Evolutionary conservation across 495 filamentous ascomycete genomes (phyloP).

Genomic region (Echria macrotheca): DNA sequence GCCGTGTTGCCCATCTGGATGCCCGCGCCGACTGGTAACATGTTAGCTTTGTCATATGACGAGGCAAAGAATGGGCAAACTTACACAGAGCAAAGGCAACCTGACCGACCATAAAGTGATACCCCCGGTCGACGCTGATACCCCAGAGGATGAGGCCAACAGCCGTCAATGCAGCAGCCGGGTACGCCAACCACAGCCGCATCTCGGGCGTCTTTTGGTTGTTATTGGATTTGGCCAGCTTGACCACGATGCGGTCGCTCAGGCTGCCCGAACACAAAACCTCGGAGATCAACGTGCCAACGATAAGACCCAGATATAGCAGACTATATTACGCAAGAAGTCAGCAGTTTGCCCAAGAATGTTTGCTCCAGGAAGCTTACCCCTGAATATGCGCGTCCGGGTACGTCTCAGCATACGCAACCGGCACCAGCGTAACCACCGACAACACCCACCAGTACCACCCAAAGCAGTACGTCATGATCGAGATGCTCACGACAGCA

Average conservation of each 20-base stretch:
- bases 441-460: conserved; percentile 64
- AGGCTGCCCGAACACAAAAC: conserved; percentile 49
- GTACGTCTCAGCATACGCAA: conserved; percentile 47
- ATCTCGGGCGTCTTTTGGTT: conserved; percentile 50
- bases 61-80: background rate
- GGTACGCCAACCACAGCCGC: conserved; percentile 56
- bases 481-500: conserved; percentile 40
- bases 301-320: conserved; percentile 51
- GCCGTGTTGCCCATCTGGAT: conserved; percentile 59
- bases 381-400: conserved; percentile 49
- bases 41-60: background rate
- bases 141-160: conserved; percentile 51
- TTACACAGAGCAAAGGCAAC: conserved; percentile 50
- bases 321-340: conserved; percentile 20
- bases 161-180: conserved; percentile 45
- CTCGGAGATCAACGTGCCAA: conserved; percentile 53
- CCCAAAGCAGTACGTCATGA: conserved; percentile 50
- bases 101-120: conserved; percentile 59
- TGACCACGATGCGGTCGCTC: conserved; percentile 48
- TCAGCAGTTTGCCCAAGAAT: background rate
- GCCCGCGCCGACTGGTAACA: conserved; percentile 45
- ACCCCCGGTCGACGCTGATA: conserved; percentile 48
- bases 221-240: conserved; percentile 42
- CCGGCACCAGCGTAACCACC: conserved; percentile 55
- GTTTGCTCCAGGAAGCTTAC: conserved; percentile 7